Evolutionary conservation across 2,329 filamentous ascomycete species (phyloP).

Genomic region (Bipolaris bicolor): DNA sequence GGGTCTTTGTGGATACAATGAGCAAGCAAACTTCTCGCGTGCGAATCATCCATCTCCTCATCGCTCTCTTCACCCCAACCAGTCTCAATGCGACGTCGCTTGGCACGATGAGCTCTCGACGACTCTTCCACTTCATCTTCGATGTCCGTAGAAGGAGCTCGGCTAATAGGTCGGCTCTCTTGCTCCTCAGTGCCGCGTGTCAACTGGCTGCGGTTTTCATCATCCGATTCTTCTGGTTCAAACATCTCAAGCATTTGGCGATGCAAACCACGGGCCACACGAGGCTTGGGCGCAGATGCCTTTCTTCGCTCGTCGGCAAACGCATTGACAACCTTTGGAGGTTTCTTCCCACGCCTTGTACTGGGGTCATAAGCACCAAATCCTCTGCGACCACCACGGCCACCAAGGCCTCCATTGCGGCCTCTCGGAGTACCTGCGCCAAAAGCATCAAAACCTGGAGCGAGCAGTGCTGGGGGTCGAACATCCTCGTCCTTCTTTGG

Average conservation of each 20-base stretch:
- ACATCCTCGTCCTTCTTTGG: slow-evolving; percentile 63
- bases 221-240: slow-evolving; percentile 81
- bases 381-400: slow-evolving; percentile 49
- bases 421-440: slow-evolving; percentile 68
- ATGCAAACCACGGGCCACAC: slow-evolving; percentile 76
- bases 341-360: slow-evolving; percentile 49
- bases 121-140: slow-evolving; percentile 60
- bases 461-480: slow-evolving; percentile 61
- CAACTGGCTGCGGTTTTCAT: slow-evolving; percentile 72
- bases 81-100: slow-evolving; percentile 53
- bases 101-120: slow-evolving; percentile 51
- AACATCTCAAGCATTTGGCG: slow-evolving; percentile 76
- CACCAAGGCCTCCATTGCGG: slow-evolving; percentile 50
- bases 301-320: slow-evolving; percentile 66
- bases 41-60: slow-evolving; percentile 56
- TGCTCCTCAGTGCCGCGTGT: slow-evolving; percentile 82
- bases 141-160: slow-evolving; percentile 60
- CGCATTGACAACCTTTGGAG: slow-evolving; percentile 51
- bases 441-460: slow-evolving; percentile 64
- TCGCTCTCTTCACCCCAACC: slow-evolving; percentile 57
- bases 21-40: slow-evolving; percentile 55
- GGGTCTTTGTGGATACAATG: slow-evolving; percentile 65
- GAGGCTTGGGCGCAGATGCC: slow-evolving; percentile 60
- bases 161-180: slow-evolving; percentile 81
- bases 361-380: slow-evolving; percentile 55